phyloP scores from a whole-genome alignment of 768 basidiomycete species.

The Boletus rubescentipes region DNA sequence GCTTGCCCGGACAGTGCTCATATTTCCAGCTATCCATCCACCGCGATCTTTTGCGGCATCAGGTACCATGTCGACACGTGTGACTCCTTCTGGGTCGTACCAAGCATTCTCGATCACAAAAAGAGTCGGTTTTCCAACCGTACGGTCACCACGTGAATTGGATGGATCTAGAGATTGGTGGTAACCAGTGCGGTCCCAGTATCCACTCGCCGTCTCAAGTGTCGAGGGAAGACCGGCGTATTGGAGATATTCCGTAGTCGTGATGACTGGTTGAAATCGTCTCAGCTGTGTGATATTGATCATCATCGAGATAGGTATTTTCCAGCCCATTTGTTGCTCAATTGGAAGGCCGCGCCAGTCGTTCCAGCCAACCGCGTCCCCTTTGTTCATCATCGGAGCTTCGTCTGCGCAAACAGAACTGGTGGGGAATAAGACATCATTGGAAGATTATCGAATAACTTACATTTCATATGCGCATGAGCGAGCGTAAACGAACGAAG shows the following conservation, averaged over 20 bases:
- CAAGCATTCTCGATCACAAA: constrained; percentile 39
- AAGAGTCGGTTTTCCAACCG: constrained; percentile 20
- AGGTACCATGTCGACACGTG: constrained; percentile 38
- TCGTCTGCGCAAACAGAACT: constrained; percentile 39
- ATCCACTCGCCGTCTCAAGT: constrained; percentile 37
- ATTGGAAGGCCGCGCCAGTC: constrained; percentile 38
- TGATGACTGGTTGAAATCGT: constrained; percentile 34
- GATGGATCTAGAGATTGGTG: constrained; percentile 20
- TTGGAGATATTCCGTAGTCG: constrained; percentile 40
- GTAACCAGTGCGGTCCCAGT: constrained; percentile 35
- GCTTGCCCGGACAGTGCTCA: constrained; percentile 12
- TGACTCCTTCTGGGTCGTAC: constrained; percentile 37
- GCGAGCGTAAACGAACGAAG: constrained; percentile 44
- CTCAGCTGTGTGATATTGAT: constrained; percentile 41
- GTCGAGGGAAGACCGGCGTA: constrained; percentile 32
- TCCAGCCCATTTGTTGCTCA: constrained; percentile 33
- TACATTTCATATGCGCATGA: constrained; percentile 41
- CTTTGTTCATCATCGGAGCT: constrained; percentile 42
- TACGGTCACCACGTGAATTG: constrained; percentile 15
- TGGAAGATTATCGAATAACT: constrained; percentile 4
- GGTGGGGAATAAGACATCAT: neutral
- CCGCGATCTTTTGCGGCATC: constrained; percentile 26
- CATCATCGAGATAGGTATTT: constrained; percentile 36
- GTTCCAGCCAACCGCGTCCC: constrained; percentile 39
- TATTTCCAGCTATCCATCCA: constrained; percentile 21